Percentiles rank a stretch among this genome's conserved stretches.
Evolutionary conservation across 345 rosid genomes (phyloP).

Genomic region (Citrus maxima): DNA sequence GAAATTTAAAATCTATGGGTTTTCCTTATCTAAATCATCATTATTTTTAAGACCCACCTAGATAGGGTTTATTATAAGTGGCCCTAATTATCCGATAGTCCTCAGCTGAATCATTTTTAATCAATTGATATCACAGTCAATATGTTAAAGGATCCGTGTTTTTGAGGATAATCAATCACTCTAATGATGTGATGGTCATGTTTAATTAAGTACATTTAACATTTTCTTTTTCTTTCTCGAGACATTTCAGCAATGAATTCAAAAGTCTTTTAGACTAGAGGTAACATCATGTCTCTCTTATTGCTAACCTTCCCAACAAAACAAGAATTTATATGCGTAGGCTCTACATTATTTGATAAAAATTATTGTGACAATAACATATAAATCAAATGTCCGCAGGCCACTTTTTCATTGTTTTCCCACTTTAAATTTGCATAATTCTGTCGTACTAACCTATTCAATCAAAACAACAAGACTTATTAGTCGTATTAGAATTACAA

Average conservation of each 20-base stretch:
- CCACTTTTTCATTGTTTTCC: neutral
- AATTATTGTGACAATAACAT: neutral
- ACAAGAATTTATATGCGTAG: neutral
- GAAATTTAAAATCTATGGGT: neutral
- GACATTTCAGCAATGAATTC: neutral
- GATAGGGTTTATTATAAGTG: constrained; percentile 8
- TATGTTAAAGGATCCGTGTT: neutral
- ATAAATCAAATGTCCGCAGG: neutral
- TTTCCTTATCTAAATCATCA: neutral
- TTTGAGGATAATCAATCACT: constrained; percentile 15
- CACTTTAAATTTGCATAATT: neutral
- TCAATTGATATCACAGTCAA: constrained; percentile 1
- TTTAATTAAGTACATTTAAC: neutral
- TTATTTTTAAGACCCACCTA: constrained; percentile 2
- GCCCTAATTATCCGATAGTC: neutral
- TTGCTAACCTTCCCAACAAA: neutral
- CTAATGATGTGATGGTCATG: constrained; percentile 15
- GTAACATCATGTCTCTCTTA: neutral
- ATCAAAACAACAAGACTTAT: neutral
- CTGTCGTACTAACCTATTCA: no score
- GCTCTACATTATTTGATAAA: neutral
- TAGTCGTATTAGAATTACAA: neutral
- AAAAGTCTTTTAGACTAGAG: neutral
- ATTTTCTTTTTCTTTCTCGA: neutral
- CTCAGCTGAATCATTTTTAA: neutral